A percentile compares a stretch with the other conserved stretches of the same genome.
Conservation (phyloP, 805 yeast genomes). For the Pichia ethanolica region DNA sequence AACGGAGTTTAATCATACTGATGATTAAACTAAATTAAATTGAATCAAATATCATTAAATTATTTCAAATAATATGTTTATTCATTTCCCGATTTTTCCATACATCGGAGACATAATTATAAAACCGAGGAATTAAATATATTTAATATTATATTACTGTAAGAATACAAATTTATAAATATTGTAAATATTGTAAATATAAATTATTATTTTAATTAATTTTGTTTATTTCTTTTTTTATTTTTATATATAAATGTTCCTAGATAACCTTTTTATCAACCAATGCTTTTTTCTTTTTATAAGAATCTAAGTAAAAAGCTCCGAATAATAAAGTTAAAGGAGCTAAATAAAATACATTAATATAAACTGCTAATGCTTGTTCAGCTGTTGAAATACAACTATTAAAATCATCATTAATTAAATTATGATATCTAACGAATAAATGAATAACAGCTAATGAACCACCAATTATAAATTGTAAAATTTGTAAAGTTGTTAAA, state of each 20-base stretch:
- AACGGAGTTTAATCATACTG: no score
- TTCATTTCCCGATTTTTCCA: no score
- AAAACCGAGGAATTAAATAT: no score
- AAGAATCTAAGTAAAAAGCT: constrained; percentile 57
- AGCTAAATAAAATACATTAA: constrained; percentile 57
- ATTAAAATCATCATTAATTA: constrained; percentile 32
- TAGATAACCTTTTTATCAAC: constrained; percentile 6
- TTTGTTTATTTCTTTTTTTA: no score
- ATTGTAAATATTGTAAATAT: no score
- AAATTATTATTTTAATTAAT: no score
- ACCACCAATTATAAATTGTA: constrained; percentile 65
- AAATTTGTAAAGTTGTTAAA: constrained; percentile 60
- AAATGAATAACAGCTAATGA: constrained; percentile 57
- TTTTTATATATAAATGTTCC: not conserved
- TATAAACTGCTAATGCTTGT: constrained; percentile 52
- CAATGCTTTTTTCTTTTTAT: constrained; percentile 26
- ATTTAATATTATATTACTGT: no score
- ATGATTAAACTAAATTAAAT: no score
- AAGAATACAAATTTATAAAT: no score
- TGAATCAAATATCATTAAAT: no score
- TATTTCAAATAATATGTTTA: no score
- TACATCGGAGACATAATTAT: no score
- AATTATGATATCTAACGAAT: constrained; percentile 52
- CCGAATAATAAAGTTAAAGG: constrained; percentile 63
- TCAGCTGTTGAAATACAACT: constrained; percentile 52